These are phyloP conservation scores for Endocladia muricata DNA, from an alignment of 31 red algal genomes.

Conservation along the genomic window DNA sequence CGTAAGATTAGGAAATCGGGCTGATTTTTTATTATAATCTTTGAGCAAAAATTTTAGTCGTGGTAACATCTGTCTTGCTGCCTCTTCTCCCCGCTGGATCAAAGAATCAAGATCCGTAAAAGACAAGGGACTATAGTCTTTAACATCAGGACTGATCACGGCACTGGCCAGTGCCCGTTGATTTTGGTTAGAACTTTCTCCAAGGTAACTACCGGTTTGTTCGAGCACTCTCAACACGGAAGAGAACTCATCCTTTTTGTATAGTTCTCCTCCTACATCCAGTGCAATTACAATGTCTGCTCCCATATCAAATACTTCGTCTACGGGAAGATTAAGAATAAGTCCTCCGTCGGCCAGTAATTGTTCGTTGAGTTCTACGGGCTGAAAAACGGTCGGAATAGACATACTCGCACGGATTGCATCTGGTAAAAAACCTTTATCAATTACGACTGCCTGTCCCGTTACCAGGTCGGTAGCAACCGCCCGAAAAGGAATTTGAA, in stretches of 20 bases:
- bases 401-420: not conserved
- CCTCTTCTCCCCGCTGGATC: no score
- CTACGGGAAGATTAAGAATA: conserved; percentile 1
- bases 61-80: no score
- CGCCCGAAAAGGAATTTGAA: no score
- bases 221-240: not conserved
- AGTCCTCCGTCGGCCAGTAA: not conserved
- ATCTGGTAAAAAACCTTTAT: conserved; percentile 15
- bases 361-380: conserved; percentile 6
- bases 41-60: no score
- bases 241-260: not conserved
- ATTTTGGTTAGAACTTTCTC: no score
- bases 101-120: no score
- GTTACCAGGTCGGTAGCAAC: conserved; percentile 5
- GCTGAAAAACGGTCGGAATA: conserved; percentile 7
- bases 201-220: no score
- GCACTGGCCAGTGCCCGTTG: no score
- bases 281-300: not conserved
- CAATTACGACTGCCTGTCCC: not conserved
- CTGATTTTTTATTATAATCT: no score
- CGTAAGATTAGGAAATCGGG: no score
- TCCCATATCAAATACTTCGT: conserved; percentile 1
- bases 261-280: conserved; percentile 4
- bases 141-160: no score
- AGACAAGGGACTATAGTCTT: no score